Conservation (phyloP, 768 basidiomycete genomes). For the Filobasidium floriforme region DNA sequence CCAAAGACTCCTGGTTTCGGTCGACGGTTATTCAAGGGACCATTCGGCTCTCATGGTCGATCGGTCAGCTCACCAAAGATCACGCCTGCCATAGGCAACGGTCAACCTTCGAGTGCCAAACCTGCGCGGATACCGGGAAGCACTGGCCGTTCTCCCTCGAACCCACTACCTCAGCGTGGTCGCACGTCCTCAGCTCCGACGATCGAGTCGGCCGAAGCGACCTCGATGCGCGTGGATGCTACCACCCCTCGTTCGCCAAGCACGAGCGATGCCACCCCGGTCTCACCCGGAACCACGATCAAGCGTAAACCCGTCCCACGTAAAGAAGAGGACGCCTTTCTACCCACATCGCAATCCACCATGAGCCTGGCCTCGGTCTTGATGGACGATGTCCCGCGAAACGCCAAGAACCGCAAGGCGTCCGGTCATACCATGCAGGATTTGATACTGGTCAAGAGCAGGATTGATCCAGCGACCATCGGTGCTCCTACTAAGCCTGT, state of each 20-base stretch:
- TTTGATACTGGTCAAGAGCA: too few species aligned
- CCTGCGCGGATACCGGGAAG: neutral
- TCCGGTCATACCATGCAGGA: too few species aligned
- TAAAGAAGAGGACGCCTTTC: slow-evolving; percentile 6
- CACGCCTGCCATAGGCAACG: neutral
- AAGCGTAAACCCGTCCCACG: slow-evolving; percentile 17
- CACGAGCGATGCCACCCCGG: neutral
- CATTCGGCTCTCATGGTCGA: neutral
- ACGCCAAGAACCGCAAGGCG: neutral
- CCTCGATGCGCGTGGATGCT: neutral
- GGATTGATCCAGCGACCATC: too few species aligned
- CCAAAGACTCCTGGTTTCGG: slow-evolving; percentile 12
- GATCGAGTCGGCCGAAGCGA: slow-evolving; percentile 2
- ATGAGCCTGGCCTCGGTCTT: slow-evolving; percentile 33
- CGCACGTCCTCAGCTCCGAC: slow-evolving; percentile 6
- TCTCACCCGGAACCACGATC: neutral
- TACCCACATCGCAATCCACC: slow-evolving; percentile 15
- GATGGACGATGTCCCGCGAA: slow-evolving; percentile 30
- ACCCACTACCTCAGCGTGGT: slow-evolving; percentile 1
- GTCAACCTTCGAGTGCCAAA: slow-evolving; percentile 2
- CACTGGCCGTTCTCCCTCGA: slow-evolving; percentile 5
- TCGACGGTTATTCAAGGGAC: slow-evolving; percentile 12
- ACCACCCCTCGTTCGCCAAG: slow-evolving; percentile 13
- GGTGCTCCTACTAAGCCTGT: too few species aligned
- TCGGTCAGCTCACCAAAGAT: neutral